phyloP scores from a whole-genome alignment of 2,329 filamentous ascomycete species.

The Atkinsonella texensis region DNA sequence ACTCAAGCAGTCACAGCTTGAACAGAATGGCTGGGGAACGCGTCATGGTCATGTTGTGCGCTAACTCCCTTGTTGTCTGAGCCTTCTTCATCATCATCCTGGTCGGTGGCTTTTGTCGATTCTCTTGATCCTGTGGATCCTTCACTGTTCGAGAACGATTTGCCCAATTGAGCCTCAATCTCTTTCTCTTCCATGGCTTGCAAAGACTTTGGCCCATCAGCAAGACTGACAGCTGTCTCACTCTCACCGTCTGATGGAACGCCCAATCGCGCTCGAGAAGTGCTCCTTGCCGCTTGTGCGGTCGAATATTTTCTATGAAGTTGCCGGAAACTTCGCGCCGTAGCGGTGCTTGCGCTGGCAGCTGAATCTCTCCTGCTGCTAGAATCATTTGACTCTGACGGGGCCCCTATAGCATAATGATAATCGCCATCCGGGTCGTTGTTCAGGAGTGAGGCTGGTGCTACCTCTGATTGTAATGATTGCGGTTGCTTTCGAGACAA shows the following conservation, averaged over 20 bases:
- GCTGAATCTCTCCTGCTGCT: conserved; percentile 45
- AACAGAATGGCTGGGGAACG: conserved; percentile 17
- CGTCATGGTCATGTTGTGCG: conserved; percentile 16
- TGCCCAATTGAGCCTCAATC: neutral
- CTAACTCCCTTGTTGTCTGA: conserved; percentile 9
- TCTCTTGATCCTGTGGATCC: neutral
- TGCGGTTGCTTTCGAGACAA: conserved; percentile 46
- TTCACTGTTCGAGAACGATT: neutral
- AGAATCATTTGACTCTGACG: conserved; percentile 29
- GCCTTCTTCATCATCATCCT: neutral
- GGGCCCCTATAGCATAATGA: conserved; percentile 35
- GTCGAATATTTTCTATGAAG: conserved; percentile 48
- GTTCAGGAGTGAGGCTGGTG: conserved; percentile 20
- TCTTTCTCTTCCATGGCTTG: conserved; percentile 36
- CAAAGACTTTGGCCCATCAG: conserved; percentile 44
- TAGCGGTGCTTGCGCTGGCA: conserved; percentile 54
- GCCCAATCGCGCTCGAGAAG: conserved; percentile 28
- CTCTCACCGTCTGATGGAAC: conserved; percentile 47
- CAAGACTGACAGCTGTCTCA: conserved; percentile 47
- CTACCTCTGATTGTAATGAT: conserved; percentile 13
- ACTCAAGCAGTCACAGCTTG: conserved; percentile 23
- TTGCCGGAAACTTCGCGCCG: conserved; percentile 52
- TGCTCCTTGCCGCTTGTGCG: conserved; percentile 33
- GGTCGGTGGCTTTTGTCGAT: neutral
- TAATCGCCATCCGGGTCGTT: conserved; percentile 36